phyloP scores from a whole-genome alignment of 352 stramenopile genomes.

The Phytophthora sp. region DNA sequence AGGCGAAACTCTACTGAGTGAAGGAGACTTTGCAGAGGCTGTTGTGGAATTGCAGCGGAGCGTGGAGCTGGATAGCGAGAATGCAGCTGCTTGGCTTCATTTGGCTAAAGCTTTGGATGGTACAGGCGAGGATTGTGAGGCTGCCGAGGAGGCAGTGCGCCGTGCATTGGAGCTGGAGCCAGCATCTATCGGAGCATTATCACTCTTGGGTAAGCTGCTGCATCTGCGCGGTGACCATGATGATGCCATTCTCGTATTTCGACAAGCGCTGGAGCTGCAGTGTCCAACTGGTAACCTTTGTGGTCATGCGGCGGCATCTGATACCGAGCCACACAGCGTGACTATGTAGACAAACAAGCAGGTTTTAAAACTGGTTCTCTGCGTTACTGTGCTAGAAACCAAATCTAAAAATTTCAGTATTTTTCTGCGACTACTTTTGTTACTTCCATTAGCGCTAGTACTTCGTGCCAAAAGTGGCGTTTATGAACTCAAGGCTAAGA shows the following conservation, averaged over 20 bases:
- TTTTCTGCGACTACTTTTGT: background rate
- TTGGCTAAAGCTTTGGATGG: conserved; percentile 72
- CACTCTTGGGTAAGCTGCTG: conserved; percentile 66
- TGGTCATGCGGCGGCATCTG: conserved; percentile 4
- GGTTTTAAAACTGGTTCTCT: conserved; percentile 20
- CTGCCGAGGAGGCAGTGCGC: conserved; percentile 58
- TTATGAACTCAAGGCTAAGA: conserved; percentile 56
- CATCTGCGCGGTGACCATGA: conserved; percentile 71
- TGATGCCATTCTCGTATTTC: conserved; percentile 72
- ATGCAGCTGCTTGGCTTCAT: conserved; percentile 57
- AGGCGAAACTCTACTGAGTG: conserved; percentile 51
- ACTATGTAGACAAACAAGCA: conserved; percentile 35
- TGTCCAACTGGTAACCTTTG: conserved; percentile 32
- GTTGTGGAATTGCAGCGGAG: conserved; percentile 50
- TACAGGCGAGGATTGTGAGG: conserved; percentile 36
- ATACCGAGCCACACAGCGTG: conserved; percentile 28
- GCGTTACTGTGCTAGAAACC: background rate
- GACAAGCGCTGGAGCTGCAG: conserved; percentile 61
- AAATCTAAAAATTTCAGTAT: conserved; percentile 15
- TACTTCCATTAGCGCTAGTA: conserved; percentile 29
- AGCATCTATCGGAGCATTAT: conserved; percentile 58
- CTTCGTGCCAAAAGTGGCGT: conserved; percentile 53
- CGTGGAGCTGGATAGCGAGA: conserved; percentile 42
- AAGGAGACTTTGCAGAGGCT: conserved; percentile 50
- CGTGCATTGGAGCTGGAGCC: conserved; percentile 53